Evolutionary conservation across 2,329 filamentous ascomycete genomes (phyloP), one percentile per base, ranked within the genome.

Genomic region (Microdochium nivale): DNA sequence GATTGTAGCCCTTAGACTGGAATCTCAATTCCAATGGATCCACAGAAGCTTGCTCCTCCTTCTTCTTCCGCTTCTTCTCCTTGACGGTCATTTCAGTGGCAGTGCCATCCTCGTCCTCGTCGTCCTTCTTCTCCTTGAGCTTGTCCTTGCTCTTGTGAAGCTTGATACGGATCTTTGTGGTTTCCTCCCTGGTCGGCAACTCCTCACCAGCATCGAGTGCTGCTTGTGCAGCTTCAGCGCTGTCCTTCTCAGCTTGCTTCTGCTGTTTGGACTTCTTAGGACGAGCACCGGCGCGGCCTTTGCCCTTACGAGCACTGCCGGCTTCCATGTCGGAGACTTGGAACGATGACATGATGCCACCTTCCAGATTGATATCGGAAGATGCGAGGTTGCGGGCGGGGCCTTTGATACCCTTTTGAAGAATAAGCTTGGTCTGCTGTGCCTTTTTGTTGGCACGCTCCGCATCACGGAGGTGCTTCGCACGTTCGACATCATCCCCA

Each of bases 371-470:
- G 37, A 88, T 83, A 54, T 90, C 87, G 56, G 91, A 73, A 3
- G 85, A 81, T 21, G 84, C 82, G 21, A 88, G 77, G 56, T 79
- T 81, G 55, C 81, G 75, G 1, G 79, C 87, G 61, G 74, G 91
- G 62, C 77, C 94, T 80, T 81, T 95, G 62, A 89, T 88, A 49
- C 90, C 90, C 63, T 90, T 89, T 59, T 94, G 88, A 47, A 96
- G 76, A 48, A 94, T 88, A 55, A 89, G 80, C 70, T 90, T 90
- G 19, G 91, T 96, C 57, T 91, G 88, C 66, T 89, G 87, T 9
- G 90, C 91, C 74, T 96, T 97, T 71, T 95, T 94, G 61, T 90
- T 89, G 14, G 90, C 89, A 52, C 91, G 87, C 61, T 95, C 89
- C 23, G 91, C 91, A 61, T 95, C 91, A 48, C 86, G 85, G 46